Evolutionary conservation across 352 stramenopile genomes (phyloP).

Genomic region (Globisporangium perplexum): DNA sequence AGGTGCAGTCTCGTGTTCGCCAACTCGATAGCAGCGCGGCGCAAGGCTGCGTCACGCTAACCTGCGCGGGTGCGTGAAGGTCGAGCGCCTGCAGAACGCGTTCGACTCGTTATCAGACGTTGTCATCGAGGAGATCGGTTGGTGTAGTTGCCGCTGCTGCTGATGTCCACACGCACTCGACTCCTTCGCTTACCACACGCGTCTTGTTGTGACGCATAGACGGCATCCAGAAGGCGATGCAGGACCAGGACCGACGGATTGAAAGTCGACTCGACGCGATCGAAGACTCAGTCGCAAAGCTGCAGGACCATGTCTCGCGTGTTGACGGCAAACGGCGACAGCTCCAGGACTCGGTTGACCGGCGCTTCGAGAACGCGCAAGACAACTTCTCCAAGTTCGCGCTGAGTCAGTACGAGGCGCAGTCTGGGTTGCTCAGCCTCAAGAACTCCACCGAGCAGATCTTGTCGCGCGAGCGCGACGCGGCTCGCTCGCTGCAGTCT

Average conservation of each 20-base stretch:
- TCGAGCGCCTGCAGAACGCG: constrained; percentile 38
- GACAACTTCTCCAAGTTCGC: constrained; percentile 48
- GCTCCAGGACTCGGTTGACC: constrained; percentile 30
- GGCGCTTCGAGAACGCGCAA: constrained; percentile 32
- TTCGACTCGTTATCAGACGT: constrained; percentile 59
- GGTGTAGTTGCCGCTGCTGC: not conserved
- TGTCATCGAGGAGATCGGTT: constrained; percentile 45
- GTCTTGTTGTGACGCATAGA: constrained; percentile 5
- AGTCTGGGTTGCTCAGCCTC: constrained; percentile 32
- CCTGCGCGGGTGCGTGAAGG: constrained; percentile 12
- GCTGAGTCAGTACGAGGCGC: constrained; percentile 38
- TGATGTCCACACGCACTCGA: not conserved
- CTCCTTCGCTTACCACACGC: not conserved
- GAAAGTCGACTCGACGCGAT: constrained; percentile 25
- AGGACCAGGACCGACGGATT: constrained; percentile 16
- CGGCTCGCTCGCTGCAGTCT: constrained; percentile 27
- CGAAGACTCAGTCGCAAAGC: constrained; percentile 23
- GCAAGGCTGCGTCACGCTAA: not conserved
- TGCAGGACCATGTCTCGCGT: constrained; percentile 28
- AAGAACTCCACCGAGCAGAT: constrained; percentile 41
- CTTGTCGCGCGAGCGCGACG: constrained; percentile 37
- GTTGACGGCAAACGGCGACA: constrained; percentile 36
- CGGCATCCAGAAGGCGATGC: constrained; percentile 16
- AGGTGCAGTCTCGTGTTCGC: constrained; percentile 14
- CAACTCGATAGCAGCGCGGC: not conserved